phyloP scores from a whole-genome alignment of 495 filamentous ascomycete species.

The Hyaloscypha bicolor region DNA sequence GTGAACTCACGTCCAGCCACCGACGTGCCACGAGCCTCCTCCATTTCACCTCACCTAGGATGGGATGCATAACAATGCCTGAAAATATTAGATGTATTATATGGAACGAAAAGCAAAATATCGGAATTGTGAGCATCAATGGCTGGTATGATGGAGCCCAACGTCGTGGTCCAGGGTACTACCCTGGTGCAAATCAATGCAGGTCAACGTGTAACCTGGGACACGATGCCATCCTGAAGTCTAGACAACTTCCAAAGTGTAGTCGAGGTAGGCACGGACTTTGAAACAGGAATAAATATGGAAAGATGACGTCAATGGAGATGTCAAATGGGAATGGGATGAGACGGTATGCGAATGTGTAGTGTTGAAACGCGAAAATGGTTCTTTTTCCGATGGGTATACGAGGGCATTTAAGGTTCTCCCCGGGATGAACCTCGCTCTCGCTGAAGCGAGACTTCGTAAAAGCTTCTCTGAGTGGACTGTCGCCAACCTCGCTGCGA shows the following conservation, averaged over 20 bases:
- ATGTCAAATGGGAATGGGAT: constrained; percentile 8
- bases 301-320: constrained; percentile 14
- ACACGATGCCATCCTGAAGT: neutral
- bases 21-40: constrained; percentile 7
- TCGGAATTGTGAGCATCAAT: neutral
- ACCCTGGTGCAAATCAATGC: constrained; percentile 20
- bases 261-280: neutral
- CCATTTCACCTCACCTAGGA: constrained; percentile 3
- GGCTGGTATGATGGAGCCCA: constrained; percentile 6
- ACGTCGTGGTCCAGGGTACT: neutral
- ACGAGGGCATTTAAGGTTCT: neutral
- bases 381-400: constrained; percentile 7
- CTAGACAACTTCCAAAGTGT: neutral
- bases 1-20: constrained; percentile 8
- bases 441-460: constrained; percentile 15
- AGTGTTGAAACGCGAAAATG: constrained; percentile 5
- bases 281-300: neutral
- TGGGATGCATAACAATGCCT: constrained; percentile 11
- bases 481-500: constrained; percentile 4
- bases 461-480: neutral
- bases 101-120: constrained; percentile 4
- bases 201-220: constrained; percentile 17
- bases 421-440: constrained; percentile 21
- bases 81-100: constrained; percentile 11
- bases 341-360: constrained; percentile 15